phyloP scores from a whole-genome alignment of 495 filamentous ascomycete genomes.

The Parachaetomium inaequale region DNA sequence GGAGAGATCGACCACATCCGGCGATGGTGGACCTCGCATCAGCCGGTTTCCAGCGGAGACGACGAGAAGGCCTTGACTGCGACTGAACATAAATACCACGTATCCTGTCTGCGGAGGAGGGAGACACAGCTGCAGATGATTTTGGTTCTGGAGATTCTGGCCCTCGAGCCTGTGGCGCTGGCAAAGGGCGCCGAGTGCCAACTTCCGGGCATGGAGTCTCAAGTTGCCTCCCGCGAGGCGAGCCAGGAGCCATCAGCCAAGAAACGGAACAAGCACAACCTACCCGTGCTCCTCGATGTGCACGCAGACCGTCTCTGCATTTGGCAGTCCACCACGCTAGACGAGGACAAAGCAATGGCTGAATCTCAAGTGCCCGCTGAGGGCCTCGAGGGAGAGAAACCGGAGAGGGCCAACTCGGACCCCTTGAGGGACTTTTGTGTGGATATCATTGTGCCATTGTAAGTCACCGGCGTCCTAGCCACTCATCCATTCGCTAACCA shows the following conservation, averaged over 20 bases:
- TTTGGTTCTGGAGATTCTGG: conserved; percentile 80
- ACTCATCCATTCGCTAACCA: not conserved
- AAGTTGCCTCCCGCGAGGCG: conserved; percentile 22
- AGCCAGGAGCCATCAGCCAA: conserved; percentile 29
- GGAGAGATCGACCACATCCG: conserved; percentile 70
- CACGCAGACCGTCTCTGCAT: conserved; percentile 90
- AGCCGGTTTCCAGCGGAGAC: conserved; percentile 32
- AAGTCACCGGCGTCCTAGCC: conserved; percentile 31
- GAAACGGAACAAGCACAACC: conserved; percentile 43
- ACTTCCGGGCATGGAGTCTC: conserved; percentile 37
- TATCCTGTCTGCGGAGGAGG: conserved; percentile 63
- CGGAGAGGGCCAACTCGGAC: conserved; percentile 35
- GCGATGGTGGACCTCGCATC: conserved; percentile 70
- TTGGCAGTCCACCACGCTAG: conserved; percentile 80
- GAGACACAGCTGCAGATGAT: conserved; percentile 91
- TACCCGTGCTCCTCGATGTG: conserved; percentile 66
- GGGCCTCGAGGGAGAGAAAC: conserved; percentile 31
- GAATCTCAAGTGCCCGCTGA: conserved; percentile 40
- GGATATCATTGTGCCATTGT: conserved; percentile 92
- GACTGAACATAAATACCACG: conserved; percentile 51
- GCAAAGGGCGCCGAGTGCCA: conserved; percentile 39
- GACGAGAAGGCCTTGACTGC: conserved; percentile 37
- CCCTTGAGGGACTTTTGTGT: conserved; percentile 70
- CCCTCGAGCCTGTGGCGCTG: conserved; percentile 57
- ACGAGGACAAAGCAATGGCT: conserved; percentile 50